These are phyloP conservation scores for Plasmodium cynomolgi DNA, from an alignment of 169 alveolate genomes.

Conservation along the genomic window DNA sequence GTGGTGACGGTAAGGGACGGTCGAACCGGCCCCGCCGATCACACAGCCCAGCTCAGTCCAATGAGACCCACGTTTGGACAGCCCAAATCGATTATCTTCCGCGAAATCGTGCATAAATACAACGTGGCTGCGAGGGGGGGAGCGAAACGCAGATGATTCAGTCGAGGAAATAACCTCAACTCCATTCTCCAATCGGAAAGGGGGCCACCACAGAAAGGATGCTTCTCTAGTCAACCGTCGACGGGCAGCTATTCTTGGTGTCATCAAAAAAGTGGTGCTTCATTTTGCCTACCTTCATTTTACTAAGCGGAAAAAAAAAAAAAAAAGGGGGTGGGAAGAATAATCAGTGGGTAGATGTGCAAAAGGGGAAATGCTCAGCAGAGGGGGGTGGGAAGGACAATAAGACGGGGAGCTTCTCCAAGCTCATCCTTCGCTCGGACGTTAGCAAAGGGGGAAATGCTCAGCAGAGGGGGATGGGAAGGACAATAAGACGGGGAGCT, in stretches of 20 bases:
- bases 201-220: neutral
- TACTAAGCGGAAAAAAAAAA: neutral
- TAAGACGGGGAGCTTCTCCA: neutral
- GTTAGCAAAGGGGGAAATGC: neutral
- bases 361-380: neutral
- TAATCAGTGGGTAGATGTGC: neutral
- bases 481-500: neutral
- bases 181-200: neutral
- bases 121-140: neutral
- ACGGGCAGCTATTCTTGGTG: slow-evolving; percentile 38
- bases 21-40: neutral
- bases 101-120: neutral
- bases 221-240: slow-evolving; percentile 26
- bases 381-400: neutral
- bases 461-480: neutral
- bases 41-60: neutral
- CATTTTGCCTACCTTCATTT: slow-evolving; percentile 21
- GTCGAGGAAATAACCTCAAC: neutral
- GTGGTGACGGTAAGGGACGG: neutral
- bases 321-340: neutral
- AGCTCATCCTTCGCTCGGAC: neutral
- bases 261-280: slow-evolving; percentile 43
- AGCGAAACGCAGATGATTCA: neutral
- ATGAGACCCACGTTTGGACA: neutral
- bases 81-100: neutral